phyloP scores from a whole-genome alignment of 2,329 filamentous ascomycete species.

The Daldinia sp. region DNA sequence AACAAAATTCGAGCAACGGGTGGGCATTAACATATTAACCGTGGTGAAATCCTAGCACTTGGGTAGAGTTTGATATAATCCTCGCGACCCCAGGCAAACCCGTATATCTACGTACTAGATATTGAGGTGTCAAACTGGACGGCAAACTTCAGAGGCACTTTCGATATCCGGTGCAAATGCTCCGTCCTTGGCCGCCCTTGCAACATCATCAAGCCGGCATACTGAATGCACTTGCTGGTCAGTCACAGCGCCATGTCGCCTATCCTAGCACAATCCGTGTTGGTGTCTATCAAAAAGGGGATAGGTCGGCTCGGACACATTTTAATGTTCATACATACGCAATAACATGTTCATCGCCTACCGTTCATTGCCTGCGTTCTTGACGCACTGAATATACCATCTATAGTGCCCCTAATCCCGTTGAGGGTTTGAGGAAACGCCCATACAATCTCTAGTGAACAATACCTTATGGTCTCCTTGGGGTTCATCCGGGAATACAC shows the following conservation, averaged over 20 bases:
- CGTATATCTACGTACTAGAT: neutral
- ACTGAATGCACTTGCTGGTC: neutral
- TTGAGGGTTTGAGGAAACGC: neutral
- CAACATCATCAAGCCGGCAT: neutral
- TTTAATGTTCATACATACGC: too few species aligned
- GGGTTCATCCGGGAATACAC: neutral
- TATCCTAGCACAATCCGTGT: neutral
- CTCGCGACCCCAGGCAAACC: neutral
- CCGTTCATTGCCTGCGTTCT: too few species aligned
- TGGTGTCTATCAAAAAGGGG: neutral
- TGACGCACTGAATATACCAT: neutral
- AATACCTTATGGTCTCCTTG: neutral
- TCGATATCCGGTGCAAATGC: neutral
- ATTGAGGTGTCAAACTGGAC: neutral
- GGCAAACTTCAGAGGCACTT: neutral
- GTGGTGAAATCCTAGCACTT: neutral
- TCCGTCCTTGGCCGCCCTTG: neutral
- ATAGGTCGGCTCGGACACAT: too few species aligned
- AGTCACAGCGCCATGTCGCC: neutral
- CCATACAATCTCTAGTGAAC: neutral
- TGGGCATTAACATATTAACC: neutral
- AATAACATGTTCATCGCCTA: too few species aligned
- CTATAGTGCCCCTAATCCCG: neutral
- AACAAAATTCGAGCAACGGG: neutral
- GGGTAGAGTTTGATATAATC: neutral